Evolutionary conservation across 129 eudicot species (phyloP).

Genomic region (Gnaphalium uliginosum): DNA sequence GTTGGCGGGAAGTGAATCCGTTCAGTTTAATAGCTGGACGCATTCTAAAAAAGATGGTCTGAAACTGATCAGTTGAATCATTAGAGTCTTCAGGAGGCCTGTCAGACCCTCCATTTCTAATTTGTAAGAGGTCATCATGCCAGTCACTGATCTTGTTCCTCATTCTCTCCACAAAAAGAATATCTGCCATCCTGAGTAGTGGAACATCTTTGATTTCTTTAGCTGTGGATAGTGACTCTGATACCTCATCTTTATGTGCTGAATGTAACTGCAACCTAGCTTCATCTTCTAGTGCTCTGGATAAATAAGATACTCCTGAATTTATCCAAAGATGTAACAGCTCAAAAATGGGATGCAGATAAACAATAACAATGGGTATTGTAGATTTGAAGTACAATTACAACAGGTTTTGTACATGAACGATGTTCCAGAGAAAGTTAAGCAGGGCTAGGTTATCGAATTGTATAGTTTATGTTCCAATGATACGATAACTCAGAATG

Average conservation of each 20-base stretch:
- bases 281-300: conserved; percentile 91
- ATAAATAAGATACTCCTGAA: conserved; percentile 98
- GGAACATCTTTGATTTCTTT: conserved; percentile 47
- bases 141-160: conserved; percentile 64
- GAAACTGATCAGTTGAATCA: conserved; percentile 47
- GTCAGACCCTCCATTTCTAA: conserved; percentile 37
- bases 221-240: conserved; percentile 28
- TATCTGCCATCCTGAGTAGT: conserved; percentile 63
- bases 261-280: conserved; percentile 48
- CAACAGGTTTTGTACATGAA: not conserved
- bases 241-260: conserved; percentile 44
- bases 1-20: conserved; percentile 82
- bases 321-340: conserved; percentile 49
- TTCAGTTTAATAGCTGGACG: conserved; percentile 80
- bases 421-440: not conserved
- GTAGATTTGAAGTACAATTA: conserved; percentile 1
- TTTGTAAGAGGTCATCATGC: conserved; percentile 54
- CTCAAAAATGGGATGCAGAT: conserved; percentile 36
- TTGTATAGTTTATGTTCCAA: not conserved
- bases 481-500: not conserved
- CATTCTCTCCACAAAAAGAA: conserved; percentile 77
- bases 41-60: conserved; percentile 66
- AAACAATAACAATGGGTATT: conserved; percentile 7
- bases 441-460: not conserved
- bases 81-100: conserved; percentile 24